These are phyloP conservation scores for Aegilops bicornis DNA, from an alignment of 176 grass and related monocot species.

Conservation along the genomic window DNA sequence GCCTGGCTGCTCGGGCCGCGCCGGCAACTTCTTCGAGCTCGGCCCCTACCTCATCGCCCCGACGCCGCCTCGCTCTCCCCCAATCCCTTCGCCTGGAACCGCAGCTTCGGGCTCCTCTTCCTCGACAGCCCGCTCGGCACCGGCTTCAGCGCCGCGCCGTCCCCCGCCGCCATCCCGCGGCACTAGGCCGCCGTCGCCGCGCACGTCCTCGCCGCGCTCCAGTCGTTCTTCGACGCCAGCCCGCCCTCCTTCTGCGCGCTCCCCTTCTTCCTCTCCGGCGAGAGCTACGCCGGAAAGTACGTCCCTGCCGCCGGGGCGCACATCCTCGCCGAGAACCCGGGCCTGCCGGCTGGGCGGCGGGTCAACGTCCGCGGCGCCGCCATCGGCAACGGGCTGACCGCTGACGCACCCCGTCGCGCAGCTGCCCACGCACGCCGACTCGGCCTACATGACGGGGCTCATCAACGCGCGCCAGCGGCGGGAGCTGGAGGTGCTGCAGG, in stretches of 20 bases:
- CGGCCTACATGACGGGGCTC: not conserved
- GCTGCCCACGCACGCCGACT: conserved; percentile 3
- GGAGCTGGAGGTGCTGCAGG: not conserved
- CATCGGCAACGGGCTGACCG: no score
- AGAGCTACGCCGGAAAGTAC: no score
- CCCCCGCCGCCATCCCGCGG: not conserved
- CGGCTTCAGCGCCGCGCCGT: not conserved
- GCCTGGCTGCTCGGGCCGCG: conserved; percentile 38
- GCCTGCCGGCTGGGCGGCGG: no score
- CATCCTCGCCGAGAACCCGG: no score
- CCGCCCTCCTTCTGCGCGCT: conserved; percentile 18
- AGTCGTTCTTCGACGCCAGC: conserved; percentile 17
- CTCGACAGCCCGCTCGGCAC: conserved; percentile 47
- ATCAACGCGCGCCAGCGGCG: not conserved
- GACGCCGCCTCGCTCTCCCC: not conserved
- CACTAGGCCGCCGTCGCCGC: conserved; percentile 29
- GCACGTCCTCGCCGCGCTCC: conserved; percentile 36
- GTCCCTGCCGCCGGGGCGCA: no score
- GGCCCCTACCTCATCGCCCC: conserved; percentile 41
- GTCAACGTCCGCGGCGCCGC: no score
- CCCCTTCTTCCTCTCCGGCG: conserved; percentile 8
- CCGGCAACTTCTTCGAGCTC: conserved; percentile 52
- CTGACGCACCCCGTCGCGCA: not conserved
- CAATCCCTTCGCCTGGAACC: conserved; percentile 30
- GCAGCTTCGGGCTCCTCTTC: conserved; percentile 54